phyloP scores from a whole-genome alignment of 139 green algal species.

The Mychonastes homosphaera region DNA sequence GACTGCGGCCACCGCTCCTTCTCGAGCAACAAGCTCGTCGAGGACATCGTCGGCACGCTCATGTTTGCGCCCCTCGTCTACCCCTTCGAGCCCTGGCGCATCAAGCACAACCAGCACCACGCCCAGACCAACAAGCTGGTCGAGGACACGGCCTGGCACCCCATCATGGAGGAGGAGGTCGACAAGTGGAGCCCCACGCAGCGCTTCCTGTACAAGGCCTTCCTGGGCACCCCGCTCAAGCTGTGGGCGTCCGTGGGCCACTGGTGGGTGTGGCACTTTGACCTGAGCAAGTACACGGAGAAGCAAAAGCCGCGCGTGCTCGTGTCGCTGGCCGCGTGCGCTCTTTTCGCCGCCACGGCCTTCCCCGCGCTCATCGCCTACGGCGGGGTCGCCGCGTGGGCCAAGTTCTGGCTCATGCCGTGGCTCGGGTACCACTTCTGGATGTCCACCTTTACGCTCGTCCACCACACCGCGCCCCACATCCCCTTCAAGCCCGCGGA shows the following conservation, averaged over 20 bases:
- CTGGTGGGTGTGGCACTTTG: constrained; percentile 86
- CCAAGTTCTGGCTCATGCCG: constrained; percentile 96
- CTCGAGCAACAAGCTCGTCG: constrained; percentile 80
- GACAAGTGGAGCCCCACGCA: constrained; percentile 25
- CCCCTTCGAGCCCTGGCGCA: constrained; percentile 95
- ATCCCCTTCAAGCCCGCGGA: constrained; percentile 90
- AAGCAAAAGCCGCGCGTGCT: constrained; percentile 68
- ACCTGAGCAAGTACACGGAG: constrained; percentile 72
- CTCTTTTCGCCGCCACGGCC: constrained; percentile 49
- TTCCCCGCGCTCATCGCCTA: constrained; percentile 63
- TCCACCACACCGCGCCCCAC: constrained; percentile 96
- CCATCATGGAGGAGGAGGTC: constrained; percentile 51
- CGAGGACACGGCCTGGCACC: constrained; percentile 92
- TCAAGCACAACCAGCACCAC: constrained; percentile 99
- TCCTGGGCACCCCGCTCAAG: constrained; percentile 84
- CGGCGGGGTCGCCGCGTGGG: constrained; percentile 51
- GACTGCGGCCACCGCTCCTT: constrained; percentile 91
- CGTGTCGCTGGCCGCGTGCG: constrained; percentile 57
- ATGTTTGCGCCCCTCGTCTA: constrained; percentile 90
- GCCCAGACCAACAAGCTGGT: constrained; percentile 97
- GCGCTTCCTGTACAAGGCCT: constrained; percentile 47
- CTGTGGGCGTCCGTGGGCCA: constrained; percentile 79
- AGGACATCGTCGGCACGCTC: constrained; percentile 94
- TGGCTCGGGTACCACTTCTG: constrained; percentile 99
- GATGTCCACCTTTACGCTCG: constrained; percentile 95